A percentile compares a stretch with the other conserved stretches of the same genome.
Evolutionary conservation across 768 basidiomycete species (phyloP).

Genomic region (Suillus subluteus): DNA sequence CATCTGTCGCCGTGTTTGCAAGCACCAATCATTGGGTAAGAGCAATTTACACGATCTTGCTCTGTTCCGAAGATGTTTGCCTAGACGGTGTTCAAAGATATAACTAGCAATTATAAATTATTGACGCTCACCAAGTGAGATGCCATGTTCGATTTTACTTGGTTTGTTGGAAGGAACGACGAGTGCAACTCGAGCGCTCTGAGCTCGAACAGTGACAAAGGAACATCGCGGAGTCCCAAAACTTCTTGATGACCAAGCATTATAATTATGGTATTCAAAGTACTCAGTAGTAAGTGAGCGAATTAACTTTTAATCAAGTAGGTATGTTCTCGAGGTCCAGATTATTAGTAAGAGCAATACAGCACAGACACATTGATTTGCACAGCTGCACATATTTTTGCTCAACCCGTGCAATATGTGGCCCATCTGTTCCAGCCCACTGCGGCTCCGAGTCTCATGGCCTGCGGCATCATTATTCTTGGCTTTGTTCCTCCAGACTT

Average conservation of each 20-base stretch:
- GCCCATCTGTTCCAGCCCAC: not conserved
- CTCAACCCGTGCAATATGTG: not conserved
- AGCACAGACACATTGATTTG: no score
- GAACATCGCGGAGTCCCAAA: slow-evolving; percentile 23
- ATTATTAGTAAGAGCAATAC: not conserved
- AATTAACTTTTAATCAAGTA: not conserved
- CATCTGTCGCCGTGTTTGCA: slow-evolving; percentile 98
- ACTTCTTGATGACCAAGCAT: slow-evolving; percentile 16
- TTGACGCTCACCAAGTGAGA: slow-evolving; percentile 71
- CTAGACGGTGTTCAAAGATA: slow-evolving; percentile 38
- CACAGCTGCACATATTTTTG: not conserved
- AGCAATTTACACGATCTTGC: slow-evolving; percentile 96
- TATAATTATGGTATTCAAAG: not conserved
- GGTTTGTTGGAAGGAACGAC: slow-evolving; percentile 7
- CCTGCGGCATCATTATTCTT: no score
- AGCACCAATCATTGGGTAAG: slow-evolving; percentile 99
- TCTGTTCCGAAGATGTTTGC: slow-evolving; percentile 97
- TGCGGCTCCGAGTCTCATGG: no score
- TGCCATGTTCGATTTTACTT: slow-evolving; percentile 45
- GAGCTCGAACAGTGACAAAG: slow-evolving; percentile 16
- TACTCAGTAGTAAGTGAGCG: not conserved
- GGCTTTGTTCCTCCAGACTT: not conserved
- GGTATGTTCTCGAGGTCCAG: no score
- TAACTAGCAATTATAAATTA: not conserved
- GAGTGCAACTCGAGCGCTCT: slow-evolving; percentile 1